Evolutionary conservation across 108 stramenopile genomes (phyloP).

Genomic region (Nitzschia sp.): DNA sequence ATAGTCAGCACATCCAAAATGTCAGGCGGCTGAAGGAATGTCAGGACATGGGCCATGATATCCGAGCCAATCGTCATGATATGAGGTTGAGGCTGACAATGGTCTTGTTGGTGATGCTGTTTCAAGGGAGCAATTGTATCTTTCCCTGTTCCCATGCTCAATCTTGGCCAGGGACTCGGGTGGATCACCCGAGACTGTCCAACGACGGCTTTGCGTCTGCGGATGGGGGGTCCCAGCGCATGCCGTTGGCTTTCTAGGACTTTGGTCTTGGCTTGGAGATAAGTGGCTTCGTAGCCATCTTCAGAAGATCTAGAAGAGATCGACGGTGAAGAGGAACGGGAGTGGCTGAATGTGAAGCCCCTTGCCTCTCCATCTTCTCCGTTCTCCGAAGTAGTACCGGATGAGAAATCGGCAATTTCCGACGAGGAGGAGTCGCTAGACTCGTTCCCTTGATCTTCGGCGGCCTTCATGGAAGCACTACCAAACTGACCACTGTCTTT

Average conservation of each 20-base stretch:
- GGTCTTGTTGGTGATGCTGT: background rate
- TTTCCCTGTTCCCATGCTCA: background rate
- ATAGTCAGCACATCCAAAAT: constrained; percentile 65
- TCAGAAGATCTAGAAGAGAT: constrained; percentile 2
- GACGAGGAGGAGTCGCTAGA: constrained; percentile 18
- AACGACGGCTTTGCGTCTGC: constrained; percentile 17
- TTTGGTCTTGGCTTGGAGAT: constrained; percentile 15
- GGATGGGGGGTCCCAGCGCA: constrained; percentile 1
- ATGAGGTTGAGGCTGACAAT: background rate
- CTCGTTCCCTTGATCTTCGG: background rate
- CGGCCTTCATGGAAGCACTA: background rate
- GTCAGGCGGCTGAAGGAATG: constrained; percentile 69
- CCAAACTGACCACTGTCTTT: background rate
- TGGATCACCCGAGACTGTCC: background rate
- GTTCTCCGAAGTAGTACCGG: constrained; percentile 29
- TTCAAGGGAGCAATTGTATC: background rate
- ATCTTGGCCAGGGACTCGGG: background rate
- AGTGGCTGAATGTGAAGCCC: background rate
- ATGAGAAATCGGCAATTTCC: constrained; percentile 43
- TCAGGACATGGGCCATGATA: constrained; percentile 72
- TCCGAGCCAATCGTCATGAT: constrained; percentile 54
- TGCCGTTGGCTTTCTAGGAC: constrained; percentile 14
- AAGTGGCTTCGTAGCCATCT: constrained; percentile 20
- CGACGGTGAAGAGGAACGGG: constrained; percentile 6
- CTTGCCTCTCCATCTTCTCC: constrained; percentile 9